These are phyloP conservation scores for Persicaria tinctoria DNA, from an alignment of 148 eudicot species.

Conservation along the genomic window DNA sequence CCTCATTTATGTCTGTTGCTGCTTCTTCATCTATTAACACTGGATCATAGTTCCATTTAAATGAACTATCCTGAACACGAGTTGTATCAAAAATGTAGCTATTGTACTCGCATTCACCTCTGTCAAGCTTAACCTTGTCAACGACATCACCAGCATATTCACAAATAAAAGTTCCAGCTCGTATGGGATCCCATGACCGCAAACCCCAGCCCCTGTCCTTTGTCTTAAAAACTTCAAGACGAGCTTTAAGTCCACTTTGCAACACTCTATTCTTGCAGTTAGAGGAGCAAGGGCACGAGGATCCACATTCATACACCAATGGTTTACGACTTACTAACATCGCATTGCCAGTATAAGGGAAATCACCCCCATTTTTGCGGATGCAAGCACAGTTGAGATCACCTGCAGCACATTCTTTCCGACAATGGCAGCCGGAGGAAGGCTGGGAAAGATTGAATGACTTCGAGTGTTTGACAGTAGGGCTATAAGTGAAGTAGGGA, in stretches of 20 bases:
- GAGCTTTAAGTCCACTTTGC: conserved; percentile 58
- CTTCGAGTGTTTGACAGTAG: conserved; percentile 47
- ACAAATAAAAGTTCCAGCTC: conserved; percentile 63
- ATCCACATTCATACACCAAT: conserved; percentile 70
- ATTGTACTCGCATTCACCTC: conserved; percentile 38
- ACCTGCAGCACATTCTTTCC: conserved; percentile 65
- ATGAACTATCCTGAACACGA: conserved; percentile 45
- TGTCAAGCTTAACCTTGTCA: conserved; percentile 37
- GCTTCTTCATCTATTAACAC: conserved; percentile 30
- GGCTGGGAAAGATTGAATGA: conserved; percentile 39
- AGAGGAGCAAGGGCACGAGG: conserved; percentile 55
- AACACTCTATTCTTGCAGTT: conserved; percentile 68
- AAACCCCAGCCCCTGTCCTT: conserved; percentile 81
- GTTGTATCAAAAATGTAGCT: conserved; percentile 66
- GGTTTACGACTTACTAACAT: conserved; percentile 49
- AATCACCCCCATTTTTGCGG: conserved; percentile 58
- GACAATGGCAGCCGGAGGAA: conserved; percentile 50
- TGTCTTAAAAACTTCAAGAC: conserved; percentile 81
- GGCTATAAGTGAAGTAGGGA: conserved; percentile 62
- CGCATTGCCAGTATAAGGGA: conserved; percentile 52
- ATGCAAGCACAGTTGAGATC: conserved; percentile 64
- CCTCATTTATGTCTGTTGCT: conserved; percentile 22
- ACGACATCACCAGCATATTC: conserved; percentile 79
- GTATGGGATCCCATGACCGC: conserved; percentile 78
- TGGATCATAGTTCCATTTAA: conserved; percentile 42